Evolutionary conservation across 371 early-diverging fungal species (phyloP), one percentile per base, ranked within the genome.

Genomic region (Coemansia sp.): DNA sequence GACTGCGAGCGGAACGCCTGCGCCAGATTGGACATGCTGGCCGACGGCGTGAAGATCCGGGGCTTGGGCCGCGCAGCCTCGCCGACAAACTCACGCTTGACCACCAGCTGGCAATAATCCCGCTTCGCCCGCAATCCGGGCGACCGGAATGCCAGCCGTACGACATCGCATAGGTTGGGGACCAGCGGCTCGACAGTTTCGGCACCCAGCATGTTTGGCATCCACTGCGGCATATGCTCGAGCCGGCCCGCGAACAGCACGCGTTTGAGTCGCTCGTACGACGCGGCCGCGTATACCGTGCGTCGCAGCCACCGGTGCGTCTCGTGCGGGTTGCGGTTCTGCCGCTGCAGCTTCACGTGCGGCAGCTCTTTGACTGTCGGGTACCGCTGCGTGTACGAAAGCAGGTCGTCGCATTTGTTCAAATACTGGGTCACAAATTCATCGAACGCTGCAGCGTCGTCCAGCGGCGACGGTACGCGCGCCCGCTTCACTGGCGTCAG

Each of bases 321-420:
- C 39, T 72, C 72, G 41, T 72, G 62, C 5, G 72, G 72, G 49
- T 60, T 72, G 26, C 72, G 68, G 64, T 72, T 72, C 42, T 72
- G 72, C n/a, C 72, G 55, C 61, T 68, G 72, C 30, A 63, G 58
- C 0, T 47, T 61, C 43, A 66, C 63, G 3, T 10, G 7, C 6
- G 34, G 35, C 10, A 56, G 39, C 34, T 63, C 34, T 43, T 71
- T 66, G 10, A 70, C 61, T 2, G 49, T 40, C 2, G 77, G 77
- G 59, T 71, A 77, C 35, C 76, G 74, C 41, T 57, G 47, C 1
- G 77, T 75, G 56, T 69, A 77, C 16, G 70, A 76, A 9, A 77
- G 58, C 3, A 77, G 49, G 59, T 77, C 77, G 51, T 77, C 76
- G 64, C 77, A 77, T 57, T 76, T 77, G 69, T 75, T 69, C 7